Conservation (phyloP, 352 stramenopile species). For the Globisporangium radiosum region DNA sequence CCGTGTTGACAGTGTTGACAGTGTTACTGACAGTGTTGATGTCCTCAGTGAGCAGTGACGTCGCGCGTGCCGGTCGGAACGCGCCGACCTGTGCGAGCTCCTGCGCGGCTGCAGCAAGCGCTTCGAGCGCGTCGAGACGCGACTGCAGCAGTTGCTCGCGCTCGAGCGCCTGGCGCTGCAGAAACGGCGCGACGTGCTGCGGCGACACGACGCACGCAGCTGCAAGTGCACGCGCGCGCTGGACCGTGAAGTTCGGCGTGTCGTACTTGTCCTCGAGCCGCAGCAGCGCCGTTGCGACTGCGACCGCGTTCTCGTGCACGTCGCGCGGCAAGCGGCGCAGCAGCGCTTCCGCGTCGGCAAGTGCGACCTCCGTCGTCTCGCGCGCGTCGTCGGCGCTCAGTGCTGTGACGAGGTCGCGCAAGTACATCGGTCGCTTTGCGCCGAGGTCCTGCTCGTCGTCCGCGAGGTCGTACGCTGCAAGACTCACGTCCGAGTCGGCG, state of each 20-base stretch:
- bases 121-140: conserved; percentile 55
- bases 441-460: conserved; percentile 67
- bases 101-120: conserved; percentile 46
- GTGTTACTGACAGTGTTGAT: not conserved
- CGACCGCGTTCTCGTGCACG: conserved; percentile 48
- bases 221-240: conserved; percentile 41
- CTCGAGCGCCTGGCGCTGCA: conserved; percentile 59
- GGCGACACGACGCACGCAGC: conserved; percentile 43
- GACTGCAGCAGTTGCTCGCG: conserved; percentile 71
- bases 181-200: conserved; percentile 36
- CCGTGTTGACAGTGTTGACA: too few species aligned
- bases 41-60: conserved; percentile 25
- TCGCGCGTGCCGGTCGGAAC: conserved; percentile 20
- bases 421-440: conserved; percentile 51
- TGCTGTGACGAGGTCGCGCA: conserved; percentile 55
- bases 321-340: conserved; percentile 51
- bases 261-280: conserved; percentile 71
- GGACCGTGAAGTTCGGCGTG: conserved; percentile 41
- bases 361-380: conserved; percentile 42
- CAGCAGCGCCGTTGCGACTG: conserved; percentile 47
- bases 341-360: conserved; percentile 48
- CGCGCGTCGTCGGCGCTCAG: conserved; percentile 54
- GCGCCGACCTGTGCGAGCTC: conserved; percentile 56
- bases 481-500: conserved; percentile 62
- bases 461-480: conserved; percentile 58